Percentiles rank a stretch among this genome's conserved stretches.
Evolutionary conservation across 1,139 yeast species (phyloP).

Genomic region (Suhomyces atakaporum): DNA sequence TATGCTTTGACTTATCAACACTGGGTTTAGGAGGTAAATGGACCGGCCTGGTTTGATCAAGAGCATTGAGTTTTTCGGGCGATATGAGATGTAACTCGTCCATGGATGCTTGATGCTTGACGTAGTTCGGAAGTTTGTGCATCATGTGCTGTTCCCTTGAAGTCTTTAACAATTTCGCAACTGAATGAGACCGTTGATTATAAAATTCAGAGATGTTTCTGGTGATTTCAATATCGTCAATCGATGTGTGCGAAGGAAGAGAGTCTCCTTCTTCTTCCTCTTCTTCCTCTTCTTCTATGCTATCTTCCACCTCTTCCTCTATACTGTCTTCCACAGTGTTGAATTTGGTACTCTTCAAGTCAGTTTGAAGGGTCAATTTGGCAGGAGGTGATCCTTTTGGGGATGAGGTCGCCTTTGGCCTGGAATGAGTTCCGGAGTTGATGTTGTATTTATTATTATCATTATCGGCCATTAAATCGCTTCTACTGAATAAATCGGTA

Average conservation of each 20-base stretch:
- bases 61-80: conserved; percentile 40
- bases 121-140: conserved; percentile 42
- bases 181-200: conserved; percentile 38
- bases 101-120: conserved; percentile 44
- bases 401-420: conserved; percentile 19
- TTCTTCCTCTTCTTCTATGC: conserved; percentile 23
- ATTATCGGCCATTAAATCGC: conserved; percentile 31
- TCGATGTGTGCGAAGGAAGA: conserved; percentile 1
- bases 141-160: conserved; percentile 38
- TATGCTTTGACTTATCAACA: conserved; percentile 41
- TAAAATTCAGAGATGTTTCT: conserved; percentile 42
- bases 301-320: conserved; percentile 21
- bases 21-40: conserved; percentile 46
- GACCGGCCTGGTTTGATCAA: conserved; percentile 50
- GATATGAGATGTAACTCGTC: conserved; percentile 45
- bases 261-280: conserved; percentile 21
- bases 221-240: conserved; percentile 38
- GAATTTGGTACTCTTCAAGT: conserved; percentile 8
- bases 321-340: conserved; percentile 21
- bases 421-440: conserved; percentile 10
- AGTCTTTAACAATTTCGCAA: conserved; percentile 33
- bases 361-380: conserved; percentile 11
- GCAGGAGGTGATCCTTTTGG: conserved; percentile 19
- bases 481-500: conserved; percentile 19
- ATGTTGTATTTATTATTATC: conserved; percentile 31